Percentiles rank a stretch among this genome's conserved stretches.
Evolutionary conservation across 305 asterid species (phyloP).

Genomic region (Fraxinus dipetala): DNA sequence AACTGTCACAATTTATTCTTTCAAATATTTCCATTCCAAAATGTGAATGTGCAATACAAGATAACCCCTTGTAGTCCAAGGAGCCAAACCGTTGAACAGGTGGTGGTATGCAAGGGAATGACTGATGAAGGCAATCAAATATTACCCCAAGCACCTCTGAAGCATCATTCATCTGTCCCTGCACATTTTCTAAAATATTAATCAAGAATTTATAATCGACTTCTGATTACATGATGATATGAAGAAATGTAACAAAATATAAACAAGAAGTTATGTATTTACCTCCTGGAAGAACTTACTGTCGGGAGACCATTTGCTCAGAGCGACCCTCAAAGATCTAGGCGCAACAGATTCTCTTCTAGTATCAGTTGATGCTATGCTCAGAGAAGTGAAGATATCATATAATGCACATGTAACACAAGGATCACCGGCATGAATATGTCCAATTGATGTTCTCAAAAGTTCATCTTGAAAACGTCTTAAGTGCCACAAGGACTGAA

Average conservation of each 20-base stretch:
- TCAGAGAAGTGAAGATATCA: slow-evolving; percentile 75
- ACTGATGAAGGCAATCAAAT: slow-evolving; percentile 80
- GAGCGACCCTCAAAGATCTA: slow-evolving; percentile 79
- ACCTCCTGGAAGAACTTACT: slow-evolving; percentile 92
- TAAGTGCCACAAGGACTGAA: slow-evolving; percentile 87
- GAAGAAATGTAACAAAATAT: not conserved
- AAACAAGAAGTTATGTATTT: slow-evolving; percentile 25
- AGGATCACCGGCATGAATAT: slow-evolving; percentile 88
- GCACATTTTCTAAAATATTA: slow-evolving; percentile 28
- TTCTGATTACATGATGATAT: not conserved
- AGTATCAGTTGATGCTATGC: slow-evolving; percentile 47
- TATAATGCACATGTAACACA: slow-evolving; percentile 83
- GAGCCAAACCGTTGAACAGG: slow-evolving; percentile 20
- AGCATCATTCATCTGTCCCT: slow-evolving; percentile 98
- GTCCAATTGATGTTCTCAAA: slow-evolving; percentile 63
- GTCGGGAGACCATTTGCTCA: slow-evolving; percentile 82
- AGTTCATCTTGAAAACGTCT: slow-evolving; percentile 78
- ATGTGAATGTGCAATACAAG: slow-evolving; percentile 73
- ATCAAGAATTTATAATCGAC: not conserved
- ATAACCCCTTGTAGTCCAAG: slow-evolving; percentile 39
- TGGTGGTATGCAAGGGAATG: slow-evolving; percentile 43
- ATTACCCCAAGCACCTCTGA: slow-evolving; percentile 80
- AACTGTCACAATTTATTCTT: slow-evolving; percentile 71
- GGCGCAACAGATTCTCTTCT: slow-evolving; percentile 79
- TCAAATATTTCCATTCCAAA: slow-evolving; percentile 86